These are phyloP conservation scores for Fagus sylvatica DNA, from an alignment of 306 rosid species.

Conservation along the genomic window DNA sequence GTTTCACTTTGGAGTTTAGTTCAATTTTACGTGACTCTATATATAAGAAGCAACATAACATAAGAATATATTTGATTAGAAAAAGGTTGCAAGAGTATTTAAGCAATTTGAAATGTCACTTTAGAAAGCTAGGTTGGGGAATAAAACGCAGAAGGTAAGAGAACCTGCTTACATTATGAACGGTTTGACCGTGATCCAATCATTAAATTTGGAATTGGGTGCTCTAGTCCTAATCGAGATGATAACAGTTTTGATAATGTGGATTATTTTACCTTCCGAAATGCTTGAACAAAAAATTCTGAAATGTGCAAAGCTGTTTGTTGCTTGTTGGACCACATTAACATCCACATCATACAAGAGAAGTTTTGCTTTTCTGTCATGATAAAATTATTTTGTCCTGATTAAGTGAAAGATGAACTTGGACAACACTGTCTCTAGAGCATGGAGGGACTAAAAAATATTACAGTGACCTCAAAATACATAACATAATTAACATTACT, in stretches of 20 bases:
- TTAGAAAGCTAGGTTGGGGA: background rate
- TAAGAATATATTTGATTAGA: background rate
- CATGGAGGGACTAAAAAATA: too few species aligned
- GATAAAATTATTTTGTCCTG: too few species aligned
- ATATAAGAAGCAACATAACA: background rate
- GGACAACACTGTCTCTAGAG: too few species aligned
- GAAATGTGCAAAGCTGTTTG: background rate
- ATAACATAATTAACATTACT: too few species aligned
- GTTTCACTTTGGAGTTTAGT: too few species aligned
- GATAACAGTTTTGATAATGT: background rate
- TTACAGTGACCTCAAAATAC: too few species aligned
- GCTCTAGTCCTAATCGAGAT: too few species aligned
- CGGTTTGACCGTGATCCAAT: background rate
- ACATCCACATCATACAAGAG: background rate
- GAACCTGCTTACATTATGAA: background rate
- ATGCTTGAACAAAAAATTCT: background rate
- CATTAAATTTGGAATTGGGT: background rate
- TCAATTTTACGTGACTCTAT: background rate
- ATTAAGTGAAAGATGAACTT: too few species aligned
- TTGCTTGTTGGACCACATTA: background rate
- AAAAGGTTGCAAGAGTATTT: background rate
- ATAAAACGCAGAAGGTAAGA: too few species aligned
- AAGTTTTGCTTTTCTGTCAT: background rate
- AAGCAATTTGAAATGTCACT: background rate
- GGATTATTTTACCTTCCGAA: background rate